Base-by-base conservation (phyloP, 2,329 filamentous ascomycete genomes). In the Ophiosphaerella narmari region DNA sequence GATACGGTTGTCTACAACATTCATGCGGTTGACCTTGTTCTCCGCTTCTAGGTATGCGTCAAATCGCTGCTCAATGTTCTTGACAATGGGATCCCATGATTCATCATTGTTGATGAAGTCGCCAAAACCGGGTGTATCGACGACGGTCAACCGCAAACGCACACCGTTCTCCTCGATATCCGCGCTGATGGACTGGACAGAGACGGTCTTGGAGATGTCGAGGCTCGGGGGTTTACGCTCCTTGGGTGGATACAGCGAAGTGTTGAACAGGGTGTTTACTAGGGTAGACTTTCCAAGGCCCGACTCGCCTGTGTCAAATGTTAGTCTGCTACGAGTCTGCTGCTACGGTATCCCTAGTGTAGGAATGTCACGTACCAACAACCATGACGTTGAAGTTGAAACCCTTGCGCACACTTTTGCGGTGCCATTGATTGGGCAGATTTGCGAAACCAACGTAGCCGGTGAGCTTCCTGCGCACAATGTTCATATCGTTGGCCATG, bases 301-400 rank as follows among this genome's bases (percentile, higher is more conserved):
- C 74, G 94, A 99, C 87, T 99, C 94, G 85, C 94, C 94, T 97
- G 63, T 35, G 48, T 67, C 18, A 21, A 21, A 21, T 21, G 18
- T 21, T 21, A 21, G 18, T 21, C 18, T 21, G 18, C 18, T 21
- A 21, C 18, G 57, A 68, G 59, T 46, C 16, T 29, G 29, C n/a
- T 34, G 31, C 32, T 33, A 39, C 24, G 12, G 31, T 11, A 2
- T 16, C 12, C 16, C 29, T 13, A 13, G n/a, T 14, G 33, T 13
- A 13, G n/a, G 16, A 32, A 41, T 44, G 46, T 48, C 32, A 87
- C 92, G 73, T 83, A 97, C 94, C 94, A 78, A 99, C 94, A 78
- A 99, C 94, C 94, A 99, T 99, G 66, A 99, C 94, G 75, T 99
- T 99, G 84, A 99, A 99, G 85, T 97, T 99, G 86, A 99, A 99